phyloP scores from a whole-genome alignment of 75 land plant species.

The Ceratopteris richardii region DNA sequence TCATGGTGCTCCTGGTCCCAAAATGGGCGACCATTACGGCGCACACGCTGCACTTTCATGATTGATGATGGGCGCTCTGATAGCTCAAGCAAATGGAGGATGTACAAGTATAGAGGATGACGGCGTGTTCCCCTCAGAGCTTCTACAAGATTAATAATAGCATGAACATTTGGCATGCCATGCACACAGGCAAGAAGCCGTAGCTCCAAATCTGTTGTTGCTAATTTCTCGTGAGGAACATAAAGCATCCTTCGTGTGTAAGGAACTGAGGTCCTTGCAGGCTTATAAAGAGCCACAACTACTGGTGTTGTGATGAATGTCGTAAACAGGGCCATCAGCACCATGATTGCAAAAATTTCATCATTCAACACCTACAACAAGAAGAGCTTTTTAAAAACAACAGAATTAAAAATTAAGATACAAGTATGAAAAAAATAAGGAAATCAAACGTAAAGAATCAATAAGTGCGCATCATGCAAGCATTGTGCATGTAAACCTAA shows the following conservation, averaged over 20 bases:
- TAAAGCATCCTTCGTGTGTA: conserved; percentile 45
- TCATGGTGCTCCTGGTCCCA: conserved; percentile 21
- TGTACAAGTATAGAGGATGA: conserved; percentile 44
- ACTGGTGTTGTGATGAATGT: conserved; percentile 88
- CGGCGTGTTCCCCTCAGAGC: conserved; percentile 40
- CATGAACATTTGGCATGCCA: conserved; percentile 48
- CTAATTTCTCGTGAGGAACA: not conserved
- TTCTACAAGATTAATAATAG: conserved; percentile 62
- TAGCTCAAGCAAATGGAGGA: conserved; percentile 77
- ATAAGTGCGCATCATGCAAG: too few relatives aligned
- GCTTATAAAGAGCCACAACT: conserved; percentile 65
- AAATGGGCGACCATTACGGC: conserved; percentile 65
- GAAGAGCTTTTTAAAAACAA: too few relatives aligned
- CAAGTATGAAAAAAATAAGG: not conserved
- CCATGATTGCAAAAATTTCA: conserved; percentile 72
- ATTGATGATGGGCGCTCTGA: conserved; percentile 82
- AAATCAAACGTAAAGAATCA: too few relatives aligned
- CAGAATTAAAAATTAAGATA: not conserved
- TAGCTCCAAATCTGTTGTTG: conserved; percentile 36
- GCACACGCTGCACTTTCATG: conserved; percentile 51
- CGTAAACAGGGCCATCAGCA: conserved; percentile 85
- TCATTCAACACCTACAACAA: conserved; percentile 64
- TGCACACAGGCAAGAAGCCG: conserved; percentile 67
- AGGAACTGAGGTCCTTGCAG: conserved; percentile 42
- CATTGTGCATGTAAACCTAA: not conserved